These are phyloP conservation scores for Plasmodium ovale DNA, from an alignment of 169 alveolate genomes.

Conservation along the genomic window DNA sequence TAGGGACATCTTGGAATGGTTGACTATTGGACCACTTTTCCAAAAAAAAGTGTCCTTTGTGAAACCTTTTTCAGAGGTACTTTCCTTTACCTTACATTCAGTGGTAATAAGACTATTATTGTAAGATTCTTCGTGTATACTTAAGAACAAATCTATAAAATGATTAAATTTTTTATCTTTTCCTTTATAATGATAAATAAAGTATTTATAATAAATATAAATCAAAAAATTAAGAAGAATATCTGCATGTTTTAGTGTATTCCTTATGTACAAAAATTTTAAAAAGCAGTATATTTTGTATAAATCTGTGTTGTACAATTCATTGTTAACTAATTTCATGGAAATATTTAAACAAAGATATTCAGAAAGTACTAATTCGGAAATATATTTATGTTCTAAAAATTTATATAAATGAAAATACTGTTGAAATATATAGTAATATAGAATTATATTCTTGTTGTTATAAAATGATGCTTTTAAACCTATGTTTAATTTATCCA, in stretches of 20 bases:
- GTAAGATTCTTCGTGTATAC: conserved; percentile 66
- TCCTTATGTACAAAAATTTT: conserved; percentile 43
- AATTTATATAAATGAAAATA: conserved; percentile 57
- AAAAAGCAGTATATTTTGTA: conserved; percentile 48
- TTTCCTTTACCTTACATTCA: conserved; percentile 26
- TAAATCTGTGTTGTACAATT: conserved; percentile 17
- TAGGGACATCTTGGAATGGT: too few relatives aligned
- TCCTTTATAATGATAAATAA: conserved; percentile 32
- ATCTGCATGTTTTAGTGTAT: conserved; percentile 37
- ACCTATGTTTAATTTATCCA: conserved; percentile 70
- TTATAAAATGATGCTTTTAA: conserved; percentile 73
- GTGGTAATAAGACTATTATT: conserved; percentile 16
- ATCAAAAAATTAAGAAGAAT: conserved; percentile 51
- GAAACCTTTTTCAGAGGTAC: background rate
- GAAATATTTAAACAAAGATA: conserved; percentile 30
- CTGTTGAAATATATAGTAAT: conserved; percentile 57
- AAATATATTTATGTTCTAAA: conserved; percentile 61
- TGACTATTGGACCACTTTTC: background rate
- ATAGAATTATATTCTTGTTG: conserved; percentile 51
- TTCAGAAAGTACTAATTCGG: conserved; percentile 60
- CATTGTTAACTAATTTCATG: conserved; percentile 19
- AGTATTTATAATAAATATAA: conserved; percentile 73
- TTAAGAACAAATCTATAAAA: conserved; percentile 56
- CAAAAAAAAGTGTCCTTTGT: background rate
- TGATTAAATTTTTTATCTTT: conserved; percentile 21